Conservation (phyloP, 179 eudicot species). For the Beta macrorhiza region DNA sequence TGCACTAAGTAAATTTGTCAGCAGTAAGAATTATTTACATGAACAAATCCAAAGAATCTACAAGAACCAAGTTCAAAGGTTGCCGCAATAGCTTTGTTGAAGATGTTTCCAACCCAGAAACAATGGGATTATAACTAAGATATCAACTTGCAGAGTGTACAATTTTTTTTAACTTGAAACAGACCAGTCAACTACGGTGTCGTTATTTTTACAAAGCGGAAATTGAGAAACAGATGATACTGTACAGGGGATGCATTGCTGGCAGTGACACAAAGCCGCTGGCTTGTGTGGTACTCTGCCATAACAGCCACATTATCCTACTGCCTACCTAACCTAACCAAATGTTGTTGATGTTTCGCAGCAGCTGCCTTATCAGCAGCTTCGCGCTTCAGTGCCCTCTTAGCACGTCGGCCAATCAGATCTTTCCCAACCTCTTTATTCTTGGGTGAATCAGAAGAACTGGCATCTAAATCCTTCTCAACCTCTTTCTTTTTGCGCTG, state of each 20-base stretch:
- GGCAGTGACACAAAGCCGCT: slow-evolving; percentile 18
- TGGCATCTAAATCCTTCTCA: slow-evolving; percentile 37
- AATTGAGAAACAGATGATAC: slow-evolving; percentile 13
- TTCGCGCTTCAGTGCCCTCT: slow-evolving; percentile 89
- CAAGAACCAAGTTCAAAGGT: neutral
- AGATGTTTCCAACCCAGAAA: slow-evolving; percentile 1
- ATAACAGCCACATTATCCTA: slow-evolving; percentile 21
- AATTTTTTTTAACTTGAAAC: slow-evolving; percentile 5
- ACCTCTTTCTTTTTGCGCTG: slow-evolving; percentile 61
- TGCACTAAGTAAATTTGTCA: neutral
- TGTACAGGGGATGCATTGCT: slow-evolving; percentile 33
- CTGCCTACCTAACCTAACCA: slow-evolving; percentile 68
- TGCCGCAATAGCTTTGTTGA: slow-evolving; percentile 10
- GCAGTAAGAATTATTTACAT: slow-evolving; percentile 7
- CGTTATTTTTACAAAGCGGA: slow-evolving; percentile 36
- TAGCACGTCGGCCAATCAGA: slow-evolving; percentile 74
- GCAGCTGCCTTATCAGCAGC: slow-evolving; percentile 93
- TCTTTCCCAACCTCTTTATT: slow-evolving; percentile 58
- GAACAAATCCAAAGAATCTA: slow-evolving; percentile 22
- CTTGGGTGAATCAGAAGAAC: slow-evolving; percentile 58
- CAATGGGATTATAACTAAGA: slow-evolving; percentile 7
- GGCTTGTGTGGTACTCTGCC: slow-evolving; percentile 24
- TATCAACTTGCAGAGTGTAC: slow-evolving; percentile 16
- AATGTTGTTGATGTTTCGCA: slow-evolving; percentile 73
- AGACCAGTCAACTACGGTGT: slow-evolving; percentile 27